Evolutionary conservation across 2,329 filamentous ascomycete genomes (phyloP).

Genomic region (Cytospora chrysosperma): DNA sequence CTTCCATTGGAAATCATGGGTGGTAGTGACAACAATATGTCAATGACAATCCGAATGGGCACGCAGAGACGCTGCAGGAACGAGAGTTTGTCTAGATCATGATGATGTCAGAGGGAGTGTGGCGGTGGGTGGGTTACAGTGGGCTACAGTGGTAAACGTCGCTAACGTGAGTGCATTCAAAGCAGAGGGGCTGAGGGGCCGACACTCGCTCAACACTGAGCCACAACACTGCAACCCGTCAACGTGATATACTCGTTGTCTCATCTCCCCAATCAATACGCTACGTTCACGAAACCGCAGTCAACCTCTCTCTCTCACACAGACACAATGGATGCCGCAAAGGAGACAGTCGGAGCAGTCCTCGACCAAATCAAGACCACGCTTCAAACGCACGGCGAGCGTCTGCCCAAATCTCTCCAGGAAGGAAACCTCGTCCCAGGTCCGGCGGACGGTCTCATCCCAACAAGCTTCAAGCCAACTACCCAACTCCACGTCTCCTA

Average conservation of each 20-base stretch:
- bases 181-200: neutral
- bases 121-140: no score
- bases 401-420: constrained; percentile 29
- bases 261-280: neutral
- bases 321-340: constrained; percentile 10
- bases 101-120: constrained; percentile 12
- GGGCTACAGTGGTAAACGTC: no score
- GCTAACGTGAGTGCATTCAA: neutral
- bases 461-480: constrained; percentile 41
- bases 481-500: constrained; percentile 38
- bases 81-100: neutral
- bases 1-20: no score
- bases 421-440: constrained; percentile 42
- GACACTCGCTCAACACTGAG: neutral
- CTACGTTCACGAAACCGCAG: neutral
- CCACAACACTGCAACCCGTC: neutral
- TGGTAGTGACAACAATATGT: no score
- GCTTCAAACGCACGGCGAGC: constrained; percentile 10
- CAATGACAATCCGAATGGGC: no score
- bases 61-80: no score
- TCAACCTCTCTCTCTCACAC: neutral
- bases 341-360: neutral
- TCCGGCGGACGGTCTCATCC: constrained; percentile 40
- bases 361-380: constrained; percentile 10
- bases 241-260: constrained; percentile 6